Base-by-base conservation (phyloP, 306 rosid genomes). In the Prunus mongolica region DNA sequence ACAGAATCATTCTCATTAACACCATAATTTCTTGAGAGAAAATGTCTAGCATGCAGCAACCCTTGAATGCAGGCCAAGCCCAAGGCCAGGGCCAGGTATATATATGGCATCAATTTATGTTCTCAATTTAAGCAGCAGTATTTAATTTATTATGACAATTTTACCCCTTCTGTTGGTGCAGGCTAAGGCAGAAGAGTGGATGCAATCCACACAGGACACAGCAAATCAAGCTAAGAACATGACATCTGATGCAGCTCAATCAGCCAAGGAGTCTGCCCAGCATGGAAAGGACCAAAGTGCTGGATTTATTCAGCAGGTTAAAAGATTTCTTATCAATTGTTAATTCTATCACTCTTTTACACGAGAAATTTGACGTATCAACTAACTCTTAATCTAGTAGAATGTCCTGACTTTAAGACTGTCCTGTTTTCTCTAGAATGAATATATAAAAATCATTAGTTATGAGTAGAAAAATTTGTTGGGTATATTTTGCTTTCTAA, bases 11-110 rank as follows among this genome's bases (percentile, higher is more conserved):
- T 67, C 51, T 32, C 12, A 55, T 9, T 34, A 46, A 47, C 54
- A 5, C 6, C 9, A 5, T 2, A 71, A 50, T 15, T 69, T 65
- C 14, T 15, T 18, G 1, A 66, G 16, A 69, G 79, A 76, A 81
- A 11, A 92, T 92, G 96, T 72, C 97, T 8, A 89, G 65, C 75
- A 38, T 76, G 46, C 90, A 90, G 22, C 89, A 88, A 78, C 73
- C 22, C 65, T 68, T 82, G 79, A 81, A 65, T 52, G 80, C 80
- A 22, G 88, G 86, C 84, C 86, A 89, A 81, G 28, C 65, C 78
- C 67, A 76, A 2, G 82, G 64, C 70, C 77, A 45, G 13, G 67
- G 74, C 16, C 71, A 85, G 82, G 86, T 84, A 50, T 16, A 6
- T 34, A 7, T 38, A 38, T 38, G 44, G 44, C 9, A 38, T 38